phyloP scores from a whole-genome alignment of 192 early-diverging fungal genomes.

The Kappamyces sp. region DNA sequence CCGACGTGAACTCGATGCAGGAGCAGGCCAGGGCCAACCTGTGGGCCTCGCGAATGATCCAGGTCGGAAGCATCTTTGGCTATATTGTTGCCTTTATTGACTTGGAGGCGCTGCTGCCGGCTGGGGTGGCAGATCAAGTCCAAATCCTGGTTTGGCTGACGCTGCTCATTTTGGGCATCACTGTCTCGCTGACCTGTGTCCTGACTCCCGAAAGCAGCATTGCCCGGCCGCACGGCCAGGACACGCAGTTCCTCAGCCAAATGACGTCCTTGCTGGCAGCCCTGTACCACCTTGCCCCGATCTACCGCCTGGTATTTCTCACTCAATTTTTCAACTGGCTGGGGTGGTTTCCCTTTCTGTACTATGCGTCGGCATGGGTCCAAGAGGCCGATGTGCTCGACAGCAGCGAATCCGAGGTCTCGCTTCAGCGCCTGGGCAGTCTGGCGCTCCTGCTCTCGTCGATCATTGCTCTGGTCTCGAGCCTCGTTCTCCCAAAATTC shows the following conservation, averaged over 20 bases:
- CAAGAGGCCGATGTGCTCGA: conserved; percentile 16
- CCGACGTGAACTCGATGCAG: conserved; percentile 71
- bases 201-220: conserved; percentile 43
- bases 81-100: conserved; percentile 83
- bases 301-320: conserved; percentile 72
- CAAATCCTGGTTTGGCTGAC: conserved; percentile 75
- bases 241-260: no score
- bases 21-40: conserved; percentile 79
- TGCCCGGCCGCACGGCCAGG: conserved; percentile 17
- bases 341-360: conserved; percentile 94
- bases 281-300: conserved; percentile 56
- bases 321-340: conserved; percentile 95
- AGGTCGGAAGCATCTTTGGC: conserved; percentile 73
- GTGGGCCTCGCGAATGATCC: conserved; percentile 82
- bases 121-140: conserved; percentile 68
- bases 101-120: conserved; percentile 58
- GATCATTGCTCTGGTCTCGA: conserved; percentile 61
- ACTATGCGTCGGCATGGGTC: conserved; percentile 64
- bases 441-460: conserved; percentile 78
- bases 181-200: conserved; percentile 64
- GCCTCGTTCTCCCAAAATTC: conserved; percentile 36
- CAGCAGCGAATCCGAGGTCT: conserved; percentile 20
- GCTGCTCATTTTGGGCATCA: conserved; percentile 49
- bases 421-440: conserved; percentile 67
- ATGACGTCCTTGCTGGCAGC: conserved; percentile 17